Percentiles rank a stretch among this genome's conserved stretches.
Evolutionary conservation across 257 asterid species (phyloP).

Genomic region (Datura wrightii): DNA sequence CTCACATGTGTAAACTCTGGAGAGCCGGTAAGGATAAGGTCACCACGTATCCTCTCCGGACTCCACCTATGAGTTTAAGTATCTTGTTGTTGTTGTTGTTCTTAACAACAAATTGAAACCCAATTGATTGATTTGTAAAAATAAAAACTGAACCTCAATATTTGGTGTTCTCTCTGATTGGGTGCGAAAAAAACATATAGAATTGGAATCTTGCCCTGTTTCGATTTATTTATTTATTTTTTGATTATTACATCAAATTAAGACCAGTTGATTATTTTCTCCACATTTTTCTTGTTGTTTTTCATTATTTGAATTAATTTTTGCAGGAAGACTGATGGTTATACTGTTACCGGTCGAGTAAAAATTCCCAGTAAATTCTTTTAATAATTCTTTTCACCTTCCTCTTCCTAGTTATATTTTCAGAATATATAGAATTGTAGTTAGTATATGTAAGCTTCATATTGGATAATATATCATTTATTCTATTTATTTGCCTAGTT

Average conservation of each 20-base stretch:
- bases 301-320: neutral
- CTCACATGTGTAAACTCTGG: too few species aligned
- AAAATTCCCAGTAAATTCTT: conserved; percentile 43
- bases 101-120: neutral
- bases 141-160: neutral
- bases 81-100: neutral
- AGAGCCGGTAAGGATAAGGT: too few species aligned
- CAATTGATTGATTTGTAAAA: neutral
- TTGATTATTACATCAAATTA: neutral
- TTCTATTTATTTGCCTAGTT: neutral
- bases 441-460: neutral
- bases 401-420: conserved; percentile 14
- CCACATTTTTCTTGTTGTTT: neutral
- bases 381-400: neutral
- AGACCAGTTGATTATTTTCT: neutral
- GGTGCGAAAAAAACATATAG: neutral
- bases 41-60: too few species aligned
- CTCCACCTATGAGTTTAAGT: too few species aligned
- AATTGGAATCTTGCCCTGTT: neutral
- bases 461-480: neutral
- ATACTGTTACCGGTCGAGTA: conserved; percentile 44
- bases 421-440: neutral
- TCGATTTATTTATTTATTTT: neutral
- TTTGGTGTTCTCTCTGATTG: neutral
- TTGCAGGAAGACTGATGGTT: conserved; percentile 42